A percentile compares a stretch with the other conserved stretches of the same genome.
Evolutionary conservation across 306 rosid genomes (phyloP).

Genomic region (Cicer pinnatifidum): DNA sequence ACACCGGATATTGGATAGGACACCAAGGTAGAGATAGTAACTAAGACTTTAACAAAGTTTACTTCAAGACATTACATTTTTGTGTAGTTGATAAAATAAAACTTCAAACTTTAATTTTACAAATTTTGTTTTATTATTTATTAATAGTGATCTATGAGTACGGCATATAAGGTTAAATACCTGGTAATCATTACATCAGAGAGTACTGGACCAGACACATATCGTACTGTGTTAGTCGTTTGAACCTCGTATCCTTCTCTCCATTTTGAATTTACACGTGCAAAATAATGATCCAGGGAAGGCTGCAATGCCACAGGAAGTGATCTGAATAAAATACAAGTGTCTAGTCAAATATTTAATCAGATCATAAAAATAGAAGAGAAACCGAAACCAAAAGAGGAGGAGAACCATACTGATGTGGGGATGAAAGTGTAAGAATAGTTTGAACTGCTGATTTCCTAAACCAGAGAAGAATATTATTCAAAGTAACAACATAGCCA

Average conservation of each 20-base stretch:
- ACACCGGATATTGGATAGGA: no score
- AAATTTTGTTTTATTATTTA: no score
- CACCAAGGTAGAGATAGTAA: not conserved
- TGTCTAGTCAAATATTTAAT: slow-evolving; percentile 54
- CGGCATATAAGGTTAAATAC: slow-evolving; percentile 48
- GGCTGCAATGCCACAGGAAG: slow-evolving; percentile 99
- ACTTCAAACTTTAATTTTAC: no score
- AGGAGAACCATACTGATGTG: slow-evolving; percentile 77
- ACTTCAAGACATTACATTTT: slow-evolving; percentile 26
- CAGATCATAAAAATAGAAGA: slow-evolving; percentile 28
- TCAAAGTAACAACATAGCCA: slow-evolving; percentile 35
- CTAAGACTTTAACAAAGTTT: slow-evolving; percentile 1
- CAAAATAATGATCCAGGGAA: slow-evolving; percentile 86
- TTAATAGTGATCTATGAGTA: slow-evolving; percentile 6
- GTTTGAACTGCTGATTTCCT: slow-evolving; percentile 91
- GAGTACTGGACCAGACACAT: slow-evolving; percentile 88
- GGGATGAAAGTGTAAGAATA: slow-evolving; percentile 87
- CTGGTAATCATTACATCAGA: slow-evolving; percentile 93
- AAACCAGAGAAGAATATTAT: slow-evolving; percentile 35
- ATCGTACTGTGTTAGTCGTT: no score
- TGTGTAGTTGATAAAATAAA: no score
- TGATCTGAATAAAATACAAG: slow-evolving; percentile 71
- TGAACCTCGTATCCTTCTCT: slow-evolving; percentile 79
- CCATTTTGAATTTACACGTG: slow-evolving; percentile 81
- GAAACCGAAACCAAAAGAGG: slow-evolving; percentile 24